Percentiles rank a stretch among this genome's conserved stretches.
phyloP scores from a whole-genome alignment of 2,329 filamentous ascomycete species.

The Alternaria sp. region DNA sequence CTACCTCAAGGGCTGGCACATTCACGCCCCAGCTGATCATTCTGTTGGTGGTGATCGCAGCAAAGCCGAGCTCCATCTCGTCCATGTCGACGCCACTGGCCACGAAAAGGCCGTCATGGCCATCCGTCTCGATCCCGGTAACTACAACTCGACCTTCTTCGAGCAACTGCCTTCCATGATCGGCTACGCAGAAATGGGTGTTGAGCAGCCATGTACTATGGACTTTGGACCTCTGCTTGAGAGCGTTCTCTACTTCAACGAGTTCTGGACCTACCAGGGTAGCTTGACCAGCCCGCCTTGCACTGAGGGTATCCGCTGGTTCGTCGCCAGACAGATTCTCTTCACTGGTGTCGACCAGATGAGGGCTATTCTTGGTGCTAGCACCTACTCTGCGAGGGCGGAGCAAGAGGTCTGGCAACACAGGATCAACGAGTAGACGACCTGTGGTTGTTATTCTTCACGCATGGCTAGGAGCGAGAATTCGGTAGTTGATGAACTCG shows the following conservation, averaged over 20 bases:
- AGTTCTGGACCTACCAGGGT: slow-evolving; percentile 61
- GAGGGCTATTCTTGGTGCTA: slow-evolving; percentile 56
- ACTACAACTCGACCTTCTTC: slow-evolving; percentile 52
- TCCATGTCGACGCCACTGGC: slow-evolving; percentile 56
- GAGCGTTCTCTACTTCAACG: slow-evolving; percentile 52
- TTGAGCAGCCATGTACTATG: slow-evolving; percentile 33
- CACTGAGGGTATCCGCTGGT: slow-evolving; percentile 59
- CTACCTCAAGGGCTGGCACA: slow-evolving; percentile 62
- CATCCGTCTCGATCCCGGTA: slow-evolving; percentile 58
- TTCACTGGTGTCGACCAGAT: slow-evolving; percentile 59
- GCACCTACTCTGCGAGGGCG: slow-evolving; percentile 55
- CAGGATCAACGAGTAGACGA: slow-evolving; percentile 51
- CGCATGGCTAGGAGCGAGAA: not conserved
- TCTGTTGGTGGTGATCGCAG: slow-evolving; percentile 54
- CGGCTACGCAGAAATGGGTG: slow-evolving; percentile 49
- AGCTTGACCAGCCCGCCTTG: slow-evolving; percentile 60
- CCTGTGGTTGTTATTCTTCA: not conserved
- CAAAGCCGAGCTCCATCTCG: slow-evolving; percentile 61
- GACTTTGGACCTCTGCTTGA: slow-evolving; percentile 48
- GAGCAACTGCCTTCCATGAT: slow-evolving; percentile 55
- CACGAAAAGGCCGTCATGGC: slow-evolving; percentile 58
- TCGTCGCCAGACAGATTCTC: slow-evolving; percentile 54
- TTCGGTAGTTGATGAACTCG: not conserved
- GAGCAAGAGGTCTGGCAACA: slow-evolving; percentile 60
- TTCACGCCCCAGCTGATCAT: slow-evolving; percentile 62